Evolutionary conservation across 2,329 filamentous ascomycete species (phyloP).

Genomic region (Monosporascus ibericus): DNA sequence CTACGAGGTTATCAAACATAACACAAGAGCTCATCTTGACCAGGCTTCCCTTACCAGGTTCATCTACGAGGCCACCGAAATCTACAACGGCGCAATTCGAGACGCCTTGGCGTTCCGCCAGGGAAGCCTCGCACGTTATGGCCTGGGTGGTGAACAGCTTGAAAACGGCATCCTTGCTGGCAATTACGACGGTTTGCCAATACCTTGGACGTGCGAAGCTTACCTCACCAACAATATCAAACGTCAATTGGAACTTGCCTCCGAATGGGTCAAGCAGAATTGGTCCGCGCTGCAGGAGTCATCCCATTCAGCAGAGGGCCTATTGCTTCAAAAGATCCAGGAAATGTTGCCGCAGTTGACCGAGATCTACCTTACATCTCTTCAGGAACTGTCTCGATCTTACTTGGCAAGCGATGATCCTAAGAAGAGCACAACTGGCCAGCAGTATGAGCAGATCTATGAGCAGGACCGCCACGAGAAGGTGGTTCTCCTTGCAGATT

Average conservation of each 20-base stretch:
- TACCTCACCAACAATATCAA: constrained; percentile 57
- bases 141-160: constrained; percentile 61
- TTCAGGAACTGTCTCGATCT: constrained; percentile 49
- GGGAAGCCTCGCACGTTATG: constrained; percentile 64
- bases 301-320: constrained; percentile 16
- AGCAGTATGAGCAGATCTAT: constrained; percentile 43
- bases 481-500: constrained; percentile 46
- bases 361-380: constrained; percentile 48
- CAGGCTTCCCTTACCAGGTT: constrained; percentile 47
- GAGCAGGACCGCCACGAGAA: constrained; percentile 45
- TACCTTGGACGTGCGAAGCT: constrained; percentile 78
- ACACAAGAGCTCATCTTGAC: constrained; percentile 57
- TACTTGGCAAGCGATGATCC: constrained; percentile 38
- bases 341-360: constrained; percentile 44
- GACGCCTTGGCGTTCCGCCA: constrained; percentile 65
- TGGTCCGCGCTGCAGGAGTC: constrained; percentile 25
- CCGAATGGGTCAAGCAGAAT: constrained; percentile 48
- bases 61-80: constrained; percentile 60
- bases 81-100: constrained; percentile 64
- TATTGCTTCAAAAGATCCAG: constrained; percentile 39
- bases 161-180: constrained; percentile 57
- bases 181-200: constrained; percentile 63
- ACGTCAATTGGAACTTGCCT: constrained; percentile 52
- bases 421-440: constrained; percentile 34
- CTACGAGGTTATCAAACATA: constrained; percentile 67